These are phyloP conservation scores for Yamadazyma triangularis DNA, from an alignment of 1,139 yeast species.

Conservation along the genomic window DNA sequence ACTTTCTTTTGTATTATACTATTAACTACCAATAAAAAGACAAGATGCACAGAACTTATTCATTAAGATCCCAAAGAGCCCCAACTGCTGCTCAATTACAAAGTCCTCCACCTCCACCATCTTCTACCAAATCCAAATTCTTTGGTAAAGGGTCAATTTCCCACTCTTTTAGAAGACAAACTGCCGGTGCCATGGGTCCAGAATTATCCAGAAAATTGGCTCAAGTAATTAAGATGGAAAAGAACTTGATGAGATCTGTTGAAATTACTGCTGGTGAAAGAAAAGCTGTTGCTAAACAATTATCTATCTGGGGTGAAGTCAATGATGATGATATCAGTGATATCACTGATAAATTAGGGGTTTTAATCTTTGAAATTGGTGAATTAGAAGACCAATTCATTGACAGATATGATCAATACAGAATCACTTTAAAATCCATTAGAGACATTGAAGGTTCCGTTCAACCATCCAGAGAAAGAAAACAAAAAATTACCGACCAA, in stretches of 20 bases:
- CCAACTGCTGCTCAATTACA: constrained; percentile 81
- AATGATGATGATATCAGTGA: constrained; percentile 83
- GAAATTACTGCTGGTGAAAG: constrained; percentile 77
- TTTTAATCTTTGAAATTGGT: constrained; percentile 75
- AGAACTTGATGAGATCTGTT: constrained; percentile 73
- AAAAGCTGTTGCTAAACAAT: constrained; percentile 78
- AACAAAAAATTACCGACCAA: constrained; percentile 79
- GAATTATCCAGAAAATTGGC: constrained; percentile 75
- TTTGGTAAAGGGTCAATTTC: constrained; percentile 72
- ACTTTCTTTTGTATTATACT: background rate
- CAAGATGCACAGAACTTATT: constrained; percentile 76
- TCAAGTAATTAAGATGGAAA: constrained; percentile 76
- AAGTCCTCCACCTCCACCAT: constrained; percentile 77
- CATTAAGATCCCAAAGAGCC: constrained; percentile 73
- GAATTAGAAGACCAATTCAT: constrained; percentile 85
- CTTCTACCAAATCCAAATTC: constrained; percentile 63
- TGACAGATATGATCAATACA: constrained; percentile 81
- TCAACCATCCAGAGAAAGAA: constrained; percentile 83
- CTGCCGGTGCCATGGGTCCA: constrained; percentile 77
- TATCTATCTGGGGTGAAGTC: constrained; percentile 80
- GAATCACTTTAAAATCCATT: constrained; percentile 74
- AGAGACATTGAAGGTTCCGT: constrained; percentile 85
- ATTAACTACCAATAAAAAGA: background rate
- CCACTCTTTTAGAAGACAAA: constrained; percentile 59
- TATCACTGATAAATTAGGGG: constrained; percentile 83